These are phyloP conservation scores for Gynostemma pentaphyllum DNA, from an alignment of 306 rosid genomes.

Conservation along the genomic window DNA sequence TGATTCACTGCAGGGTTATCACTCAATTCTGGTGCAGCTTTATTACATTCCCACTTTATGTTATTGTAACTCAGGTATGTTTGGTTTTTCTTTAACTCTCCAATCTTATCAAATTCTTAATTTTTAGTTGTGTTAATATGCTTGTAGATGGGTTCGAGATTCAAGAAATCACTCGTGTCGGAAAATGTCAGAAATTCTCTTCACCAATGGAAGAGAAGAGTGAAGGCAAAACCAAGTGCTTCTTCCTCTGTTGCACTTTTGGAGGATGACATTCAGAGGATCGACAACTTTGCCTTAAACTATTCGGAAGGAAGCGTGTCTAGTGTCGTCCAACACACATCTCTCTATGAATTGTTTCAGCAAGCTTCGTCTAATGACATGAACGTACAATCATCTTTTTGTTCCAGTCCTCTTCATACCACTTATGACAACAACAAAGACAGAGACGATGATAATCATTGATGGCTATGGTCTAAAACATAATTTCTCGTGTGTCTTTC, in stretches of 20 bases:
- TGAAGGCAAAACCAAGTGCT: conserved; percentile 35
- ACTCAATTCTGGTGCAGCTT: conserved; percentile 95
- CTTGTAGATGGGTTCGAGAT: conserved; percentile 76
- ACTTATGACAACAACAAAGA: neutral
- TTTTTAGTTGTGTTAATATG: conserved; percentile 4
- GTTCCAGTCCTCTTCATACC: neutral
- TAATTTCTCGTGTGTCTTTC: neutral
- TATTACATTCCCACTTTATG: conserved; percentile 82
- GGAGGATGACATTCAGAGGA: conserved; percentile 9
- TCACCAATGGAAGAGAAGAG: conserved; percentile 62
- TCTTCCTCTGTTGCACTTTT: conserved; percentile 18
- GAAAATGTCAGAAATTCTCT: conserved; percentile 65
- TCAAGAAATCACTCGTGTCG: conserved; percentile 53
- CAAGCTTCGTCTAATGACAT: conserved; percentile 2
- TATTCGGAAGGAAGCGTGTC: conserved; percentile 41
- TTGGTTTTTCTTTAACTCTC: neutral
- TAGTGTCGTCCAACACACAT: conserved; percentile 7
- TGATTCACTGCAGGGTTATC: conserved; percentile 37
- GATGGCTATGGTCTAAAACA: neutral
- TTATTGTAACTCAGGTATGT: conserved; percentile 71
- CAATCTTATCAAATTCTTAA: neutral
- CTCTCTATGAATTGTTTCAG: conserved; percentile 1
- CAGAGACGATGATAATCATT: neutral
- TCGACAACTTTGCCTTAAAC: neutral
- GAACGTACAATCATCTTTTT: neutral